Evolutionary conservation across 495 filamentous ascomycete species (phyloP).

Genomic region (Cladorrhinum samala): DNA sequence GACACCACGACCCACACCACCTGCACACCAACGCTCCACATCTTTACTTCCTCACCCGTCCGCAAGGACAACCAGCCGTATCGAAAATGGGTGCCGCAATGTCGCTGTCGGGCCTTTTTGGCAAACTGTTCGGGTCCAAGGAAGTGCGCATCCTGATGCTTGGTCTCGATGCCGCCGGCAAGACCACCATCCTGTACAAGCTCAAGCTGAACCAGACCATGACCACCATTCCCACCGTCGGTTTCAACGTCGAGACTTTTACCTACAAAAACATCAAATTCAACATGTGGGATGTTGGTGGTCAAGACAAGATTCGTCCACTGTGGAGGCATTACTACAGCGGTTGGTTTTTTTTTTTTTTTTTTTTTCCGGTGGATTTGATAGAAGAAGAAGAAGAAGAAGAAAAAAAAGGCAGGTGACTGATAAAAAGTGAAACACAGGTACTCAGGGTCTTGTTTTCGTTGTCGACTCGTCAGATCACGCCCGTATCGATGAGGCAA

Average conservation of each 20-base stretch:
- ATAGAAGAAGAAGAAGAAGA: neutral
- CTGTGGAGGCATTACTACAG: slow-evolving; percentile 99
- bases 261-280: slow-evolving; percentile 99
- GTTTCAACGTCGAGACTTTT: slow-evolving; percentile 99
- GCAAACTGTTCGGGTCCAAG: slow-evolving; percentile 97
- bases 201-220: slow-evolving; percentile 96
- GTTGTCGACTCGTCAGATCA: slow-evolving; percentile 91
- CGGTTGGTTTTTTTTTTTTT: slow-evolving; percentile 48
- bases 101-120: slow-evolving; percentile 42
- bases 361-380: neutral
- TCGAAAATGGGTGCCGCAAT: slow-evolving; percentile 22
- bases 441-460: slow-evolving; percentile 95
- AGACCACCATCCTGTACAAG: slow-evolving; percentile 99
- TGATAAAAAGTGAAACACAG: no score
- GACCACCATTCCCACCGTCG: slow-evolving; percentile 98
- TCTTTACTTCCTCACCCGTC: neutral
- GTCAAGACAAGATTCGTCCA: slow-evolving; percentile 98
- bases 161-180: slow-evolving; percentile 94
- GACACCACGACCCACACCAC: neutral
- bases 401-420: slow-evolving; percentile 4
- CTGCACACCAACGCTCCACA: neutral
- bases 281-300: slow-evolving; percentile 99
- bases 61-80: neutral
- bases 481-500: slow-evolving; percentile 80
- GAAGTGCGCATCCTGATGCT: slow-evolving; percentile 99